These are phyloP conservation scores for Bretziella fagacearum DNA, from an alignment of 2,329 filamentous ascomycete species.

Conservation along the genomic window DNA sequence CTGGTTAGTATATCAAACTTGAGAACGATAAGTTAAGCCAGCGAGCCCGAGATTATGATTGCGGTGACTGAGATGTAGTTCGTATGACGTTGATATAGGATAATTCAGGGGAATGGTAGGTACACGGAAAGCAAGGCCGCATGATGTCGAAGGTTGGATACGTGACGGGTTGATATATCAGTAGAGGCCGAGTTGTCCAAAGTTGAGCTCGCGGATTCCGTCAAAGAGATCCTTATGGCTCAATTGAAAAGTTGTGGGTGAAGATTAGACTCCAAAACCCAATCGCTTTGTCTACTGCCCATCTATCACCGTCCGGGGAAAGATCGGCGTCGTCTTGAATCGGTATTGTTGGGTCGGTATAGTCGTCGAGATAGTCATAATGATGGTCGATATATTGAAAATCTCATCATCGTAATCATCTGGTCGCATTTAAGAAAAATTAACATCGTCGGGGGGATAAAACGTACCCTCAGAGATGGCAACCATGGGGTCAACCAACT, in stretches of 20 bases:
- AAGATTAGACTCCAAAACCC: background rate
- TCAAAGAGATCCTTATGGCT: too few species aligned
- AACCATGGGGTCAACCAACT: conserved; percentile 76
- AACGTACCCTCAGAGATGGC: conserved; percentile 76
- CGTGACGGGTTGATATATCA: too few species aligned
- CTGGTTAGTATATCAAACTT: conserved; percentile 5
- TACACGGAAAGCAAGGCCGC: too few species aligned
- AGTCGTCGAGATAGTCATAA: background rate
- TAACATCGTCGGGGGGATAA: background rate
- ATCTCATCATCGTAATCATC: background rate
- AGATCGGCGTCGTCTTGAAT: background rate
- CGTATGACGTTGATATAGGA: too few species aligned
- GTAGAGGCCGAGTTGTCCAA: too few species aligned
- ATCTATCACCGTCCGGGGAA: background rate
- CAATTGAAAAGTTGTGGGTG: background rate
- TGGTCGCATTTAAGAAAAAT: too few species aligned
- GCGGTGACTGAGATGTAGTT: background rate
- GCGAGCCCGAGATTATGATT: too few species aligned
- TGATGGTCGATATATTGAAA: background rate
- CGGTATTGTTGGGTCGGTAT: background rate
- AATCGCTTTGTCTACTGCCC: too few species aligned
- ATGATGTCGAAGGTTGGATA: too few species aligned
- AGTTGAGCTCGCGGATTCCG: too few species aligned
- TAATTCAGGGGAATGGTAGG: too few species aligned
- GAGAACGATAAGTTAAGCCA: too few species aligned